phyloP scores from a whole-genome alignment of 2,329 filamentous ascomycete species.

The Ophiostoma sp. region DNA sequence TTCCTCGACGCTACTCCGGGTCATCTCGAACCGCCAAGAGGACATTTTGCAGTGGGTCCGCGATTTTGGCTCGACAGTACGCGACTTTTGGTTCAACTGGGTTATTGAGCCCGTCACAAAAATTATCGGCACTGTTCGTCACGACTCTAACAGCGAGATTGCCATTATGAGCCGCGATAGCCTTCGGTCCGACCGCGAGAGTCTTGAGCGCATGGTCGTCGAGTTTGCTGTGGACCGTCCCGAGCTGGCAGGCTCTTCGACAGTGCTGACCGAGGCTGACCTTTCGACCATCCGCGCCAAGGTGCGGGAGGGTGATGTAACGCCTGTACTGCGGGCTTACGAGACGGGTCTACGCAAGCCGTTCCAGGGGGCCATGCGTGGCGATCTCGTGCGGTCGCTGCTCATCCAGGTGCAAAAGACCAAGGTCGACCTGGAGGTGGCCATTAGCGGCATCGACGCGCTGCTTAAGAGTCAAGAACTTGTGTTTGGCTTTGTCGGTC shows the following conservation, averaged over 20 bases:
- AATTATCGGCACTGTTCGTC: constrained; percentile 86
- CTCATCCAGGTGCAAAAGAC: constrained; percentile 98
- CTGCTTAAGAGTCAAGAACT: constrained; percentile 94
- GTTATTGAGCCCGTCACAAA: constrained; percentile 81
- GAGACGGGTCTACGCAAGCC: constrained; percentile 84
- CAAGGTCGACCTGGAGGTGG: constrained; percentile 95
- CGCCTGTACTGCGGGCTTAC: constrained; percentile 85
- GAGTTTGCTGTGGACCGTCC: constrained; percentile 90
- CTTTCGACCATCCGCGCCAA: constrained; percentile 73
- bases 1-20: constrained; percentile 79
- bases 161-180: constrained; percentile 95
- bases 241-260: constrained; percentile 52
- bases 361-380: constrained; percentile 76
- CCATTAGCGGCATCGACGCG: constrained; percentile 92
- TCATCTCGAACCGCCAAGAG: constrained; percentile 71
- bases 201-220: constrained; percentile 95
- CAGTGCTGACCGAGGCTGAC: constrained; percentile 64
- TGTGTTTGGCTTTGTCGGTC: constrained; percentile 93
- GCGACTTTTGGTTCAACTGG: constrained; percentile 97
- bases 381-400: constrained; percentile 84
- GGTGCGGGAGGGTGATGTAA: constrained; percentile 89
- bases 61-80: constrained; percentile 73
- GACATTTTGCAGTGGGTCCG: constrained; percentile 79
- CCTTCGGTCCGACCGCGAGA: constrained; percentile 84
- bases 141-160: constrained; percentile 89